Evolutionary conservation across 2,329 filamentous ascomycete species (phyloP).

Genomic region (Hyphodiscus sp.): DNA sequence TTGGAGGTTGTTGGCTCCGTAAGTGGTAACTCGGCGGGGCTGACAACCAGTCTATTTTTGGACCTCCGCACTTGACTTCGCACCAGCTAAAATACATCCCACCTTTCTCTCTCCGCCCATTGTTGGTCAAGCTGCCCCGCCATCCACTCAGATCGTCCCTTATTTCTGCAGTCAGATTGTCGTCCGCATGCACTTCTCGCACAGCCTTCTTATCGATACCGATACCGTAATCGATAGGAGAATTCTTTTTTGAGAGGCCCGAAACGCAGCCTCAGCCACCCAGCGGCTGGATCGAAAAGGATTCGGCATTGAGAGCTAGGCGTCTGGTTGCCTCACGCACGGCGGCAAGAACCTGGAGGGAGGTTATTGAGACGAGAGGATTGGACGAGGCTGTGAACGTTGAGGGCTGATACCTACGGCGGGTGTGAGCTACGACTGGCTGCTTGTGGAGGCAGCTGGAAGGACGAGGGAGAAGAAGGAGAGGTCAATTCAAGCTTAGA

Average conservation of each 20-base stretch:
- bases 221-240: not conserved
- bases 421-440: not conserved
- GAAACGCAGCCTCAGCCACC: not conserved
- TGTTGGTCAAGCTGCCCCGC: too few species aligned
- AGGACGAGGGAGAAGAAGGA: not conserved
- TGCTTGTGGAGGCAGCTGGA: not conserved
- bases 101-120: too few species aligned
- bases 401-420: not conserved
- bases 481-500: not conserved
- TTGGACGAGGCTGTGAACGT: not conserved
- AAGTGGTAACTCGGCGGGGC: too few species aligned
- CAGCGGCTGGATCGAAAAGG: not conserved
- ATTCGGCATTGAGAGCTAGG: not conserved
- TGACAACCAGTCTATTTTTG: too few species aligned
- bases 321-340: not conserved
- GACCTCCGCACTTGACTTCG: too few species aligned
- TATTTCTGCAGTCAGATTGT: not conserved
- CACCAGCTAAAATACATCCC: too few species aligned
- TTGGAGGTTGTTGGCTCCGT: too few species aligned
- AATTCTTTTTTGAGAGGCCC: not conserved
- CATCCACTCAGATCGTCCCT: not conserved
- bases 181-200: not conserved
- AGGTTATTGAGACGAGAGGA: slow-evolving; percentile 1
- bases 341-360: not conserved
- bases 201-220: not conserved